phyloP scores from a whole-genome alignment of 2,329 filamentous ascomycete genomes.

The Fusarium citri region DNA sequence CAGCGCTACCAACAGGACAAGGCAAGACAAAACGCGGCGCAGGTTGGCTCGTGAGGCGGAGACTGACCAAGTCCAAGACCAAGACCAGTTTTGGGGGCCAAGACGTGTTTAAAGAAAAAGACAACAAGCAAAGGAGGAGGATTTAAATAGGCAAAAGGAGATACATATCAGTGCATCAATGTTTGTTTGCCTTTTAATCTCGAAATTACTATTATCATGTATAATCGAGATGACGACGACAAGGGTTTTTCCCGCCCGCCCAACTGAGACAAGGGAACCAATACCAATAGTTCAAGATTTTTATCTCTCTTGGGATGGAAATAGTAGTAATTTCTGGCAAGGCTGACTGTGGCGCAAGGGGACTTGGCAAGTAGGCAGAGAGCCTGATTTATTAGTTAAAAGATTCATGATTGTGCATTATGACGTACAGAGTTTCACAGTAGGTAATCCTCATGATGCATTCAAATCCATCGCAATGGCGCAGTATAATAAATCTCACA shows the following conservation, averaged over 20 bases:
- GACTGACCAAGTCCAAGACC: neutral
- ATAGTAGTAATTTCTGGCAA: neutral
- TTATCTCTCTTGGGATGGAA: neutral
- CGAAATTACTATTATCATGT: neutral
- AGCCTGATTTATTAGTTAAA: neutral
- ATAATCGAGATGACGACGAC: conserved; percentile 24
- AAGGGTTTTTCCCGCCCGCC: conserved; percentile 14
- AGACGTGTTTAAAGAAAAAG: conserved; percentile 1
- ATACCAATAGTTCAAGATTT: neutral
- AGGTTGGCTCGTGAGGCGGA: conserved; percentile 37
- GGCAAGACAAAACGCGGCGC: conserved; percentile 25
- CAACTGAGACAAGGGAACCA: conserved; percentile 23
- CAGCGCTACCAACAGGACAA: conserved; percentile 18
- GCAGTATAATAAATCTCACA: conserved; percentile 10
- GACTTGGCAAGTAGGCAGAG: neutral
- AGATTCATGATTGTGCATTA: neutral
- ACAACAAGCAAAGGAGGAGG: neutral
- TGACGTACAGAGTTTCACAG: neutral
- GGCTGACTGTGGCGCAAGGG: neutral
- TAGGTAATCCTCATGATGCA: neutral
- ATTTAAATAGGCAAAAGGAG: neutral
- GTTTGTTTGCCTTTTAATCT: neutral
- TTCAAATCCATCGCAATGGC: neutral
- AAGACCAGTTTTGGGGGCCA: conserved; percentile 20
- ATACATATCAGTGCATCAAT: neutral